Evolutionary conservation across 306 rosid species (phyloP).

Genomic region (Lagenaria siceraria): DNA sequence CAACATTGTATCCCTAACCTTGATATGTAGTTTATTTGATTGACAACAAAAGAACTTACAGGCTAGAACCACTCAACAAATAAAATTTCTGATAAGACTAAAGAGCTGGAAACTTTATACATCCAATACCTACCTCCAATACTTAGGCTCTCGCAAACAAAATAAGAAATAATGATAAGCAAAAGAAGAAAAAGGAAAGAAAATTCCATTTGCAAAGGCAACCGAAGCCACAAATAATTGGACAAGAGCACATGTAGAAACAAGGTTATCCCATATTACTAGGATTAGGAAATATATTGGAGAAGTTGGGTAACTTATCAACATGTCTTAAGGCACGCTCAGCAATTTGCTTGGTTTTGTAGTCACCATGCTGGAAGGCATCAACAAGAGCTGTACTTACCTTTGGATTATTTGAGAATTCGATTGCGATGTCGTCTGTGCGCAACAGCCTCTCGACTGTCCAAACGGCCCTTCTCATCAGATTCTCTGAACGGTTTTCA

Average conservation of each 20-base stretch:
- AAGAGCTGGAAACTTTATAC: conserved; percentile 28
- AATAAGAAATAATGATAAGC: conserved; percentile 18
- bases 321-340: conserved; percentile 93
- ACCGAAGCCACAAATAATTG: not conserved
- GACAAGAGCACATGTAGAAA: not conserved
- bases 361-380: conserved; percentile 93
- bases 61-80: not conserved
- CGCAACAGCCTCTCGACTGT: conserved; percentile 81
- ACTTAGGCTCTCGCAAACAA: conserved; percentile 21
- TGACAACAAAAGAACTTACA: not conserved
- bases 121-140: conserved; percentile 26
- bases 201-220: conserved; percentile 1
- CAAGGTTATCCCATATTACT: not conserved
- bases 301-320: conserved; percentile 94
- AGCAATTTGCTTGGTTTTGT: conserved; percentile 83
- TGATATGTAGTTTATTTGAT: not conserved
- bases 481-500: conserved; percentile 69
- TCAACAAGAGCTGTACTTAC: conserved; percentile 92
- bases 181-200: not conserved
- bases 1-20: not conserved
- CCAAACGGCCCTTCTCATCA: conserved; percentile 92
- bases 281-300: conserved; percentile 70
- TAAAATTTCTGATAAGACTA: not conserved
- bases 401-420: conserved; percentile 75
- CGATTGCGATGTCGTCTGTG: conserved; percentile 62